Percentiles rank a stretch among this genome's conserved stretches.
These are phyloP conservation scores for Ustilago esculenta DNA, from an alignment of 1,284 basidiomycete species.

Conservation along the genomic window DNA sequence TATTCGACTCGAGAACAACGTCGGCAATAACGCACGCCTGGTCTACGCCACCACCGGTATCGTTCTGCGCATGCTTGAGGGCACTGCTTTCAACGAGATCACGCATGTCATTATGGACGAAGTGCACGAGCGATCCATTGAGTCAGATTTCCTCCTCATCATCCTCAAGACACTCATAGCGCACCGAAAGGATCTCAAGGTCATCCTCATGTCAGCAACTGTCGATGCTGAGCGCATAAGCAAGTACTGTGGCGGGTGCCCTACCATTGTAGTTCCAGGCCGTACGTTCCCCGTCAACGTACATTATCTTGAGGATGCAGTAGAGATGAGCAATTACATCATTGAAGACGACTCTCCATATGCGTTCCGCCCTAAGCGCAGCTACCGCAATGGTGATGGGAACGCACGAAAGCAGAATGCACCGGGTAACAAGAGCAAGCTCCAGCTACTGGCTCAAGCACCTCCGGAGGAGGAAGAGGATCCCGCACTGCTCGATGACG, in stretches of 20 bases:
- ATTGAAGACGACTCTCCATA: slow-evolving; percentile 82
- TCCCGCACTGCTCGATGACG: slow-evolving; percentile 78
- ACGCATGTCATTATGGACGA: slow-evolving; percentile 92
- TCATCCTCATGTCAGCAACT: slow-evolving; percentile 97
- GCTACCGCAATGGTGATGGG: slow-evolving; percentile 30
- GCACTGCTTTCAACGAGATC: slow-evolving; percentile 88
- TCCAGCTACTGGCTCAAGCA: slow-evolving; percentile 72
- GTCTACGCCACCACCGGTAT: slow-evolving; percentile 87
- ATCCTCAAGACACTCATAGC: slow-evolving; percentile 88
- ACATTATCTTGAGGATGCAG: slow-evolving; percentile 88
- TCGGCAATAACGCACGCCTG: slow-evolving; percentile 55
- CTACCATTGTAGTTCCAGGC: slow-evolving; percentile 81
- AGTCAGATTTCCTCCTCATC: slow-evolving; percentile 96
- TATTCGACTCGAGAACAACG: slow-evolving; percentile 88
- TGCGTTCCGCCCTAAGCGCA: slow-evolving; percentile 69
- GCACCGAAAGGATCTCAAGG: slow-evolving; percentile 83
- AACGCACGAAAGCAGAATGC: slow-evolving; percentile 47
- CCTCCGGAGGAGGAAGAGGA: slow-evolving; percentile 75
- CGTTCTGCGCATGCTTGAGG: slow-evolving; percentile 94
- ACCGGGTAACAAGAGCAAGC: slow-evolving; percentile 72
- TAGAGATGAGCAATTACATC: slow-evolving; percentile 85
- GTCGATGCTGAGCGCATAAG: slow-evolving; percentile 92
- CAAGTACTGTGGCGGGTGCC: slow-evolving; percentile 89
- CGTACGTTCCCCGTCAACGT: slow-evolving; percentile 95
- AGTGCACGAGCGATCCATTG: slow-evolving; percentile 92